These are phyloP conservation scores for Kazachstania martiniae DNA, from an alignment of 805 yeast species.

Conservation along the genomic window DNA sequence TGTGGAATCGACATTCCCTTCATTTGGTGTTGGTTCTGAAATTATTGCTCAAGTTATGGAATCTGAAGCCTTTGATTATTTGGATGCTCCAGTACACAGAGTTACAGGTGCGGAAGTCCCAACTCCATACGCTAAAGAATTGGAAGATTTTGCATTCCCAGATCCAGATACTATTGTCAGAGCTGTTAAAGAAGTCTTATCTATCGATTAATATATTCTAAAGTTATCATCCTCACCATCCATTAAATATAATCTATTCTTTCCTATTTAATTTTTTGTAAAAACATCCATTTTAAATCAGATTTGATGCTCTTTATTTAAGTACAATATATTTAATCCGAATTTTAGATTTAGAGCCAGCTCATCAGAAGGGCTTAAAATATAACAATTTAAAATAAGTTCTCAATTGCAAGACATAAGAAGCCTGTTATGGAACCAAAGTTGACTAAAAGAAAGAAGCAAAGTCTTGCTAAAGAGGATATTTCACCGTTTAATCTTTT, in stretches of 20 bases:
- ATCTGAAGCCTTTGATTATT: conserved; percentile 93
- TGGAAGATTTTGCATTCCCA: conserved; percentile 99
- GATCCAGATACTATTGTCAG: conserved; percentile 81
- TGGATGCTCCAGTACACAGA: conserved; percentile 97
- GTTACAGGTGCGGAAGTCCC: conserved; percentile 99
- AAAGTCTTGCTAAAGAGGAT: conserved; percentile 35
- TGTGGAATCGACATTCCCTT: conserved; percentile 97
- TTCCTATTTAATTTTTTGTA: too few species aligned
- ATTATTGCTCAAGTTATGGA: conserved; percentile 97
- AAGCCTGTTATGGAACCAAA: conserved; percentile 2
- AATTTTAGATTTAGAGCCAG: too few species aligned
- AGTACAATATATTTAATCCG: too few species aligned
- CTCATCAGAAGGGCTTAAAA: too few species aligned
- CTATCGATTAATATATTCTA: conserved; percentile 45
- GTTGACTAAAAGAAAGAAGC: conserved; percentile 1
- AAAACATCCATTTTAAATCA: too few species aligned
- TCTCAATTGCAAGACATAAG: too few species aligned
- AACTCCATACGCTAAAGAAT: conserved; percentile 92
- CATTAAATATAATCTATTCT: too few species aligned
- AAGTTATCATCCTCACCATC: too few species aligned
- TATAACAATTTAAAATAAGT: too few species aligned
- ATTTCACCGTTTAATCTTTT: conserved; percentile 65
- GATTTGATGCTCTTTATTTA: too few species aligned
- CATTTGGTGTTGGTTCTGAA: conserved; percentile 97
- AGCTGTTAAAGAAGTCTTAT: conserved; percentile 73